Evolutionary conservation across 2,329 filamentous ascomycete species (phyloP), one percentile per base, ranked within the genome.

Genomic region (Monosporascus sp.): DNA sequence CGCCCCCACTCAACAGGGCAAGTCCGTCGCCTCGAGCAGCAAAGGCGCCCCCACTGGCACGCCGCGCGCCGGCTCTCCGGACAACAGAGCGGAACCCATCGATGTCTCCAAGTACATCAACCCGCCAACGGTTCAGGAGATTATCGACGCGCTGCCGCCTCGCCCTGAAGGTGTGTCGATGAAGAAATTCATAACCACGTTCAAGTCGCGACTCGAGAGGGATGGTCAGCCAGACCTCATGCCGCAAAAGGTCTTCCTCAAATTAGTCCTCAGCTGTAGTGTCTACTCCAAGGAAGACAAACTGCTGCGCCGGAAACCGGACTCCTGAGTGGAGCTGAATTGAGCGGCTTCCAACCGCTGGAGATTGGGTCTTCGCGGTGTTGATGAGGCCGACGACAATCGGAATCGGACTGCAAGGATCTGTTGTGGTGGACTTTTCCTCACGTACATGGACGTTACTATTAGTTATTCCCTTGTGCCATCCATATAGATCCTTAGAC

Each of bases 241-340:
- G 65, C 70, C 72, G 4, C 78, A 77, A 58, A 69, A 71, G 37
- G 77, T 82, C 26, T 87, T 83, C 77, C 79, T 87, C 55, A 72
- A 74, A 52, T 64, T 86, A 53, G 82, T 87, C 14, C 82, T 79
- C 66, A 73, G 76, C 37, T 73, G 81, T 38, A 77, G 79, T 1
- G 70, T 74, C 16, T 84, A 79, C 65, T 78, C 75, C 1, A 59
- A 74, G 0, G 76, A 80, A 0, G 80, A 85, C 54, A 86, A 84
- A 68, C 69, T 82, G 17, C 62, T 81, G 50, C 69, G 74, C 35
- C 73, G 73, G 19, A 75, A 73, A 57, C 65, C 68, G 47, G 75
- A 63, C 48, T 46, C 31, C 31, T 35, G 31, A 35, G 49, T 26
- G 17, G 19, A 40, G n/a, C n/a, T 26, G 16, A 44, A 44, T 22